Percentiles rank a stretch among this genome's conserved stretches.
phyloP scores from a whole-genome alignment of 495 filamentous ascomycete genomes.

The Bacidia gigantensis region DNA sequence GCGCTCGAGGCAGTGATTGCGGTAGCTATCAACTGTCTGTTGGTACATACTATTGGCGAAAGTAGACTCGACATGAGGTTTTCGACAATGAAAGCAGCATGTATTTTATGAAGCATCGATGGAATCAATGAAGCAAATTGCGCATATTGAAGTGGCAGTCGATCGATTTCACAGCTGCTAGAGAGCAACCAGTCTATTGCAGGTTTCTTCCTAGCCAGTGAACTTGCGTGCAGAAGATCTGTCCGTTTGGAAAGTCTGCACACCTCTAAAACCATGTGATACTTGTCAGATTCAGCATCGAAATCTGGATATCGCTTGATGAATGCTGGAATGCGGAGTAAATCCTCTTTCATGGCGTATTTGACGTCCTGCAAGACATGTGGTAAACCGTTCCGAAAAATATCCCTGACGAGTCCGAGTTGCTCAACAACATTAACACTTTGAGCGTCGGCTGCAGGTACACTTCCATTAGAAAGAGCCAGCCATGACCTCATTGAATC shows the following conservation, averaged over 20 bases:
- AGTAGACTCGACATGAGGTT: constrained; percentile 49
- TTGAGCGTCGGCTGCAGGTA: not conserved
- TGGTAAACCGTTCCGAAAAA: constrained; percentile 11
- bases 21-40: constrained; percentile 47
- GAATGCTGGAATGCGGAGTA: not conserved
- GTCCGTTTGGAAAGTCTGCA: constrained; percentile 38
- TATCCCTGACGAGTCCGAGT: constrained; percentile 23
- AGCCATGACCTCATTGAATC: constrained; percentile 5
- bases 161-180: constrained; percentile 33
- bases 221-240: constrained; percentile 42
- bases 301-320: not conserved
- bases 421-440: constrained; percentile 3
- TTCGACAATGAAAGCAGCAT: constrained; percentile 47
- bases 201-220: not conserved
- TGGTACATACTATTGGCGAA: constrained; percentile 35
- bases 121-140: constrained; percentile 63
- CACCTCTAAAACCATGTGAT: constrained; percentile 36
- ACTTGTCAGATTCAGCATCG: constrained; percentile 4
- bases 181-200: constrained; percentile 6
- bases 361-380: constrained; percentile 18
- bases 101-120: constrained; percentile 56
- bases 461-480: not conserved
- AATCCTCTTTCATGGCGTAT: constrained; percentile 8
- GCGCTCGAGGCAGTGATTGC: constrained; percentile 60
- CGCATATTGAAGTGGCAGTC: constrained; percentile 43